A percentile compares a stretch with the other conserved stretches of the same genome.
These are phyloP conservation scores for Chaetomium sp. DNA, from an alignment of 2,329 filamentous ascomycete genomes.

Conservation along the genomic window DNA sequence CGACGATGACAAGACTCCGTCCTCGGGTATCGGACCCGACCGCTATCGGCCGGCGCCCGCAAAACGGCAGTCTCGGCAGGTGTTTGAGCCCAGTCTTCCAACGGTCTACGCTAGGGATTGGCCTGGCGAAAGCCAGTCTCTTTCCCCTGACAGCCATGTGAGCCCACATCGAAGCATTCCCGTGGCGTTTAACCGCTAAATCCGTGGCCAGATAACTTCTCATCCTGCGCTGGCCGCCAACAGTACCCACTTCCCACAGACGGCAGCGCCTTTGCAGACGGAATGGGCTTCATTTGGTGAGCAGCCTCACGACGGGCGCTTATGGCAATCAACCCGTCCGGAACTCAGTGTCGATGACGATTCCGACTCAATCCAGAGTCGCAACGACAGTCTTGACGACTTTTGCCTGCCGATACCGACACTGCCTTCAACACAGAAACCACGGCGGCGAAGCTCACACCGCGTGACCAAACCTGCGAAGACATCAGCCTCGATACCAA, in stretches of 20 bases:
- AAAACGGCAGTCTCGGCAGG: constrained; percentile 10
- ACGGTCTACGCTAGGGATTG: constrained; percentile 24
- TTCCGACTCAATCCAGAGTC: constrained; percentile 31
- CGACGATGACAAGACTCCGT: constrained; percentile 16
- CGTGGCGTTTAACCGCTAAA: not conserved
- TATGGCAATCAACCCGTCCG: constrained; percentile 22
- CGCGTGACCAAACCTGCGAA: constrained; percentile 22
- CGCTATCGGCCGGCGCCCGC: constrained; percentile 16
- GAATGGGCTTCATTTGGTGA: constrained; percentile 28
- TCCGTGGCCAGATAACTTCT: constrained; percentile 6
- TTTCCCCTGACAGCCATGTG: constrained; percentile 24
- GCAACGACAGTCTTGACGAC: constrained; percentile 28
- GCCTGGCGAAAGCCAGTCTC: constrained; percentile 18
- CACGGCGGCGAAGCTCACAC: constrained; percentile 22
- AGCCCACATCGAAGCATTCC: not conserved
- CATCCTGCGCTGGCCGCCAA: constrained; percentile 6
- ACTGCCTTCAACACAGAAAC: constrained; percentile 12
- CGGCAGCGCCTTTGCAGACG: constrained; percentile 7
- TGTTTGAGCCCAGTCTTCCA: constrained; percentile 17
- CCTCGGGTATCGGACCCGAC: constrained; percentile 13
- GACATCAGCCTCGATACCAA: not conserved
- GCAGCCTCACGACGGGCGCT: constrained; percentile 14
- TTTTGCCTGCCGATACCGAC: constrained; percentile 12
- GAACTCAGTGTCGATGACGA: constrained; percentile 31
- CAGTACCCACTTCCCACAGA: constrained; percentile 7